Conservation (phyloP, 2,329 filamentous ascomycete species). For the Fusarium praegraminearum region DNA sequence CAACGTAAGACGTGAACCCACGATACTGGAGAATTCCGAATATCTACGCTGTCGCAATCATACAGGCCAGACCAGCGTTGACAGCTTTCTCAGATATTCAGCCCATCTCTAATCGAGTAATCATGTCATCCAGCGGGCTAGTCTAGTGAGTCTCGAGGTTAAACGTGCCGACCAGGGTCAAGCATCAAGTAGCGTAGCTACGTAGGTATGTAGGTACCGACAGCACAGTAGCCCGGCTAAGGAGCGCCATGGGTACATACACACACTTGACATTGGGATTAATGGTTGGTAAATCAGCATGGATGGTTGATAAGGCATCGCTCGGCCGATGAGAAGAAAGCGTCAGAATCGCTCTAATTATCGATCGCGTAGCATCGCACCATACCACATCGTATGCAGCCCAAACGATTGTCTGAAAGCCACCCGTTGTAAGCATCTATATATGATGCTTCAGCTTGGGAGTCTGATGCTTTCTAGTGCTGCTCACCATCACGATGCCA, state of each 20-base stretch:
- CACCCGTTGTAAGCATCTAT: neutral
- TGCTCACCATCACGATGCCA: conserved; percentile 35
- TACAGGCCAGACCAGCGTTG: neutral
- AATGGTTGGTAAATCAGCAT: conserved; percentile 9
- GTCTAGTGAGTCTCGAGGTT: conserved; percentile 25
- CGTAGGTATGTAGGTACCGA: neutral
- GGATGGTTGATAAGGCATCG: conserved; percentile 33
- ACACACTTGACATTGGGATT: neutral
- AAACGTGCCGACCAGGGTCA: conserved; percentile 41
- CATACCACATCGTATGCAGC: conserved; percentile 7
- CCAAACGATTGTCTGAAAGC: conserved; percentile 30
- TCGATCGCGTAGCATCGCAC: conserved; percentile 3
- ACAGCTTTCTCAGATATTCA: neutral
- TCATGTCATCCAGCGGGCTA: neutral
- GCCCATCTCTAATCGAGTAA: conserved; percentile 1
- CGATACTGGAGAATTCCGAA: conserved; percentile 18
- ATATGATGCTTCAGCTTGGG: neutral
- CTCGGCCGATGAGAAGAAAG: conserved; percentile 29
- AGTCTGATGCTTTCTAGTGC: conserved; percentile 9
- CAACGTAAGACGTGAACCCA: conserved; percentile 2
- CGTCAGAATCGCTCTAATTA: conserved; percentile 5
- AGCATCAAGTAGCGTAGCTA: conserved; percentile 9
- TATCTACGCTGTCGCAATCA: conserved; percentile 9
- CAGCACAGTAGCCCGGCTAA: conserved; percentile 31
- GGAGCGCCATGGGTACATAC: conserved; percentile 30